Percentiles rank a stretch among this genome's conserved stretches.
Conservation (phyloP, 2,329 filamentous ascomycete species). For the Berkeleyomyces rouxiae region DNA sequence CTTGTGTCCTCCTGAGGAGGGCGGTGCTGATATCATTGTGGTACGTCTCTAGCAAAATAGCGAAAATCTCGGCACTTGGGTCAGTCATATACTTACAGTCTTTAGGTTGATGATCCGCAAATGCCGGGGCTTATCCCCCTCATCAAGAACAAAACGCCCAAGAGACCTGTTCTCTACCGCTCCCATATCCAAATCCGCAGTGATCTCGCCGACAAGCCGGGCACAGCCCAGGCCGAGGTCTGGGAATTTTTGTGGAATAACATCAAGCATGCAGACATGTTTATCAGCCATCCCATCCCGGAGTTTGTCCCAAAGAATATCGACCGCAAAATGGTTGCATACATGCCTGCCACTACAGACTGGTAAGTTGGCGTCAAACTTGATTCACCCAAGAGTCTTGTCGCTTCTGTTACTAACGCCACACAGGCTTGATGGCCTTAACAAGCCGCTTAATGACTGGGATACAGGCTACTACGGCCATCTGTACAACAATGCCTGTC, state of each 20-base stretch:
- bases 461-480: constrained; percentile 58
- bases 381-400: constrained; percentile 2
- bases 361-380: constrained; percentile 31
- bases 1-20: constrained; percentile 44
- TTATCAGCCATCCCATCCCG: constrained; percentile 67
- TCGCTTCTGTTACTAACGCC: constrained; percentile 6
- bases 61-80: neutral
- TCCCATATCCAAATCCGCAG: constrained; percentile 71
- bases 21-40: constrained; percentile 60
- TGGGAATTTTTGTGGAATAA: constrained; percentile 63
- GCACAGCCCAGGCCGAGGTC: constrained; percentile 52
- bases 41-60: constrained; percentile 22
- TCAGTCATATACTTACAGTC: neutral
- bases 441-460: constrained; percentile 56
- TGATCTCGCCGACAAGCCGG: constrained; percentile 47
- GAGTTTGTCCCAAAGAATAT: constrained; percentile 58
- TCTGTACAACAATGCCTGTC: constrained; percentile 49
- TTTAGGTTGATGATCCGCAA: constrained; percentile 61
- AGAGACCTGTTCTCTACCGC: constrained; percentile 63
- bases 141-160: constrained; percentile 52
- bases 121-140: constrained; percentile 66
- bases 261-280: constrained; percentile 56
- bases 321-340: constrained; percentile 48
- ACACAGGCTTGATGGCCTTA: constrained; percentile 49
- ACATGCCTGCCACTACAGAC: constrained; percentile 67